Percentiles rank a stretch among this genome's conserved stretches.
Evolutionary conservation across 257 asterid genomes (phyloP).

Genomic region (Solanum pennellii): DNA sequence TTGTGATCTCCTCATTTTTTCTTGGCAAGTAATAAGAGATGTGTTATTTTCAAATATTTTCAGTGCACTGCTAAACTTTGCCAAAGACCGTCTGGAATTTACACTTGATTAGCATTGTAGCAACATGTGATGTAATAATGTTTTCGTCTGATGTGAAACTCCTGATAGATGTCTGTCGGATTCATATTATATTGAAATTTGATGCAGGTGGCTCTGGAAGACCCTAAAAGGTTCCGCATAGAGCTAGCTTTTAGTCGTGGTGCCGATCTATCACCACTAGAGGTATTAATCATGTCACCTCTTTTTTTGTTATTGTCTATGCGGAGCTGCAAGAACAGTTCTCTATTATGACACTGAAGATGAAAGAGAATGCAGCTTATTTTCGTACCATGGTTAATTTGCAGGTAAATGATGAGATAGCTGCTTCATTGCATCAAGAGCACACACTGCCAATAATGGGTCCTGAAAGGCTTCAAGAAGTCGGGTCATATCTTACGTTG

Average conservation of each 20-base stretch:
- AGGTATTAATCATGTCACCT: slow-evolving; percentile 28
- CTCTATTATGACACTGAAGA: background rate
- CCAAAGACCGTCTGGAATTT: background rate
- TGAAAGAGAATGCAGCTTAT: background rate
- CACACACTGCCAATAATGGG: slow-evolving; percentile 89
- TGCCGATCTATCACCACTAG: slow-evolving; percentile 86
- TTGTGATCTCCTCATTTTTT: background rate
- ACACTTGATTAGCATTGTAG: background rate
- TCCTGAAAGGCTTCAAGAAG: slow-evolving; percentile 87
- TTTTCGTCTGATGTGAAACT: background rate
- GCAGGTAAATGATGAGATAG: slow-evolving; percentile 59
- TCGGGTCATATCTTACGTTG: slow-evolving; percentile 57
- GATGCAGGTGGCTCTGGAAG: slow-evolving; percentile 71
- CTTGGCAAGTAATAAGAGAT: background rate
- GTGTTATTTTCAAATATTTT: background rate
- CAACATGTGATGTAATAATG: background rate
- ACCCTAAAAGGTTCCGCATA: slow-evolving; percentile 73
- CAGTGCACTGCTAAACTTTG: background rate
- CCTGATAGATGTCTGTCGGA: background rate
- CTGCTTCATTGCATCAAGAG: slow-evolving; percentile 68
- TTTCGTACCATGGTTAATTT: background rate
- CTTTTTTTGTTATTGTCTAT: background rate
- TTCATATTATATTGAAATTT: background rate
- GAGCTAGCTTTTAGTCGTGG: slow-evolving; percentile 90
- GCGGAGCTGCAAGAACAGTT: background rate